Base-by-base conservation (phyloP, 1,284 basidiomycete species). In the Ustilago nuda region DNA sequence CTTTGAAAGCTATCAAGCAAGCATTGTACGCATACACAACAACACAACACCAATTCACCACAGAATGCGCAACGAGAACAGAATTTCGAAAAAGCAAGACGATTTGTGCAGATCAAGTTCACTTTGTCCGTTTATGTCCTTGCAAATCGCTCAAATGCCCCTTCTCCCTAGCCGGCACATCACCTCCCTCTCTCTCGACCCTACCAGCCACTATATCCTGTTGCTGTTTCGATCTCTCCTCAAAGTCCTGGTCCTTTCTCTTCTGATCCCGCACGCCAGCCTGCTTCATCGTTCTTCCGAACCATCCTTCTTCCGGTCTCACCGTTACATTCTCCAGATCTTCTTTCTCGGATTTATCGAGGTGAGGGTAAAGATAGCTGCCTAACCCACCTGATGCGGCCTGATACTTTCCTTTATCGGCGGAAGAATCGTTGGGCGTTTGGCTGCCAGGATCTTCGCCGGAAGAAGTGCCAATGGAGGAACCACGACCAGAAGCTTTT, bases 241-340 rank as follows among this genome's bases (percentile, higher is more conserved):
- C 56, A 23, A 55, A 46, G 9, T 56, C 51, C 4, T 39, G 27
- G 12, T 60, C 55, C 56, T 75, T 62, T 23, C 51, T 53, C 41
- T 55, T 41, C 66, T 58, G 60, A 48, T 75, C 72, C 30, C 9
- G n/a, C 8, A 50, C 53, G 19, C 27, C 72, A 9, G 63, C 64
- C 36, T 75, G 63, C 57, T 75, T 71, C 27, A 70, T 71, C 13
- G 64, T 64, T 13, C 56, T 58, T n/a, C 67, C 72, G 9, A 70
- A 58, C 8, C n/a, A 8, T 2, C 61, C 66, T 36, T 56, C 39
- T 27, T 67, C 39, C 1, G 15, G 45, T 27, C 39, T 37, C 36
- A 64, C 63, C 33, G 62, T 58, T 12, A 64, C 27, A 43, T 63
- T 57, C 11, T 66, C 63, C 45, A 74, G 41, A 17, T 74, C 59